Evolutionary conservation across 2,329 filamentous ascomycete species (phyloP), one percentile per base, ranked within the genome.

Genomic region (Clarireedia homoeocarpa): DNA sequence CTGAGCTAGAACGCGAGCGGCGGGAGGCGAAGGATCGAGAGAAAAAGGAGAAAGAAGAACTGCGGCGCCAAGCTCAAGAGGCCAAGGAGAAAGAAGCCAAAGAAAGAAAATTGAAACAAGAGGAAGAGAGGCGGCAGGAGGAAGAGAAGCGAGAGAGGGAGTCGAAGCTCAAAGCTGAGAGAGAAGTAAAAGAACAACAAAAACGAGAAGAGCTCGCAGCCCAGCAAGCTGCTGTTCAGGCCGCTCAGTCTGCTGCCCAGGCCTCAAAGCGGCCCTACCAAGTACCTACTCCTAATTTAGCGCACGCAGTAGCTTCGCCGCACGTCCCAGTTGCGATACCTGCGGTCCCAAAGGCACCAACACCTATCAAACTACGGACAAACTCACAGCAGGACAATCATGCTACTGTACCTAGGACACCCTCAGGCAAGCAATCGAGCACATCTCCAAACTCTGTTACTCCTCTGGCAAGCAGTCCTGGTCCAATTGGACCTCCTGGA

Each of bases 1-100:
- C 86, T 27, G 91, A 96, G 69, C 79, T 82, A 58, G 92, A 97
- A 70, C 85, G 89, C 57, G 96, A 91, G 71, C 82, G 83, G 50
- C 87, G 85, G 47, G 89, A 94, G 70, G 82, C 84, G 46, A 89
- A 88, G 67, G 88, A 91, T 60, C 82, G 81, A 42, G 89, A 94
- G 73, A 94, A 90, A 74, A 92, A 86, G 72, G 82, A 84, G 60
- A 91, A 88, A 71, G 90, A 90, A 66, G 91, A 92, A 67, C 85
- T 89, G 63, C 84, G 87, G 26, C 83, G 88, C 64, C 87, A 81
- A 65, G 91, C 96, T 66, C 87, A 83, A 39, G 89, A 94, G 65
- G 81, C 77, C 65, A 85, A 81, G 64, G 77, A 78, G 6, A 76
- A 76, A 46, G 79, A 82, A 48, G 75, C 79, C 36, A 76, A 73